Evolutionary conservation across 2,329 filamentous ascomycete species (phyloP), one percentile per base, ranked within the genome.

Genomic region (Aspergillus sp.): DNA sequence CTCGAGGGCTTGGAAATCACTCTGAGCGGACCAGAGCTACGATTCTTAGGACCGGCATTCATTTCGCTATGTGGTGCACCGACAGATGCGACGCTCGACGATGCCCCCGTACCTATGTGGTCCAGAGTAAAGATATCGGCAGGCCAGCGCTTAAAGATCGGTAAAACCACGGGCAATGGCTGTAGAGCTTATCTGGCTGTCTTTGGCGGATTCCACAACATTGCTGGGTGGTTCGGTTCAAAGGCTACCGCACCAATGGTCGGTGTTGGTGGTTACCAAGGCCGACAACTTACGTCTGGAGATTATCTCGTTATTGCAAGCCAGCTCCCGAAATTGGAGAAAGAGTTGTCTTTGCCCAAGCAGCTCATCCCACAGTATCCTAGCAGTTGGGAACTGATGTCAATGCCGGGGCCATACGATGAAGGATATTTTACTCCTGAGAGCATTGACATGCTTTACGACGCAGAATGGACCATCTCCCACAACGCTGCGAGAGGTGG

Each of bases 401-500:
- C 78, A 12, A 82, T 86, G 79, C 76, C 79, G 5, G 83, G 83
- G 0, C 83, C 83, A 0, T 83, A 85, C 51, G 80, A 83, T 42
- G 77, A 82, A 54, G 83, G 80, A 1, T 84, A 82, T 61, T 70
- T 86, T 11, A 66, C 75, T 0, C 66, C 75, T 0, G 79, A 83
- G 51, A 82, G 82, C 54, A 79, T 85, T 50, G 78, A 83, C 9
- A 83, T 82, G 72, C 76, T 88, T 2, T 88, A 85, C 69, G 70
- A 72, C 5, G 82, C 80, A 0, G 71, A 78, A n/a, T 87, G 83
- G 82, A 83, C 83, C 49, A 76, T 88, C 2, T 83, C 81, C 0
- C 85, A 88, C 63, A 87, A 88, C 58, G 80, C 83, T 1, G 83
- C 82, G 12, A 76, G 86, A 56, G 83, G 80, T 41, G 86, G 84